These are phyloP conservation scores for Yamadazyma philogaea DNA, from an alignment of 805 yeast species.

Conservation along the genomic window DNA sequence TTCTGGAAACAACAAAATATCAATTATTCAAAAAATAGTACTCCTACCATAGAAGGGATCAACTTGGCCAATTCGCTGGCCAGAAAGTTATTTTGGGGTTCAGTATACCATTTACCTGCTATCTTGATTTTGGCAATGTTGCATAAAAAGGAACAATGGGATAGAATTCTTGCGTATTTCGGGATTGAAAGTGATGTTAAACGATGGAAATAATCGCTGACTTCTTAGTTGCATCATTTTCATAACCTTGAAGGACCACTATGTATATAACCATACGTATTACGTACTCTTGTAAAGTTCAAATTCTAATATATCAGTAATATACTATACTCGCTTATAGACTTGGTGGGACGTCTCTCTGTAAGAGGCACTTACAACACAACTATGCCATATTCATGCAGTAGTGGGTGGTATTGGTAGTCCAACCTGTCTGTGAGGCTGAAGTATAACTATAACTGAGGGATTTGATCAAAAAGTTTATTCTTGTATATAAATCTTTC, in stretches of 20 bases:
- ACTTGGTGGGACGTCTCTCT: too few species aligned
- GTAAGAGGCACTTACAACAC: too few species aligned
- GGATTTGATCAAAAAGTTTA: too few species aligned
- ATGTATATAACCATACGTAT: too few species aligned
- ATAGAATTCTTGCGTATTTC: slow-evolving; percentile 39
- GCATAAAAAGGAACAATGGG: slow-evolving; percentile 96
- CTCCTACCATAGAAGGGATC: slow-evolving; percentile 55
- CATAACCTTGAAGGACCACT: background rate
- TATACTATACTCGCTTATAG: too few species aligned
- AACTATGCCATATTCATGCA: too few species aligned
- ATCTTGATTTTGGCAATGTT: slow-evolving; percentile 87
- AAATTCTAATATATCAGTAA: too few species aligned
- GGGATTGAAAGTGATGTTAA: slow-evolving; percentile 10
- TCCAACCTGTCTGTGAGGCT: too few species aligned
- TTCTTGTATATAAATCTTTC: too few species aligned
- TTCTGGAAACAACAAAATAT: slow-evolving; percentile 82
- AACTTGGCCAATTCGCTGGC: slow-evolving; percentile 67
- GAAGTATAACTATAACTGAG: too few species aligned
- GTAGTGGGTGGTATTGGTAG: too few species aligned
- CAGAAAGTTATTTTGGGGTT: slow-evolving; percentile 85
- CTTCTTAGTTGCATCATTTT: background rate
- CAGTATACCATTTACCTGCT: slow-evolving; percentile 91
- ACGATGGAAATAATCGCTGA: background rate
- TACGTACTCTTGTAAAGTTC: background rate
- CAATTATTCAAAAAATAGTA: slow-evolving; percentile 46